phyloP scores from a whole-genome alignment of 345 rosid species.

The Salix dunnii region DNA sequence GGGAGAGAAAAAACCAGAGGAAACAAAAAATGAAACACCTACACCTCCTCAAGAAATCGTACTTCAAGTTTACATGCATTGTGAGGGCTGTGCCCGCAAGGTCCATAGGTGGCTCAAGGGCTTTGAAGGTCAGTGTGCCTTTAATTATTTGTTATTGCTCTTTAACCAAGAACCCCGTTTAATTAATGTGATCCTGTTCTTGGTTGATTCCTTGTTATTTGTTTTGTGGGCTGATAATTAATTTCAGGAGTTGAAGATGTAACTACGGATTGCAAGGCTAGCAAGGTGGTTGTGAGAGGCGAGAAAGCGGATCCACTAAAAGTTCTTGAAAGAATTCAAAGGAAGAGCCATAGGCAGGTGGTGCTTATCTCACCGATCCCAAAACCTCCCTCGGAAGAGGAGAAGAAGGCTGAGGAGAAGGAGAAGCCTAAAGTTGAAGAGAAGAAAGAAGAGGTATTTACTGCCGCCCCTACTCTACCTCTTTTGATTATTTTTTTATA shows the following conservation, averaged over 20 bases:
- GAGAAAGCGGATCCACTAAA: conserved; percentile 86
- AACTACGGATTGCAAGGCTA: conserved; percentile 65
- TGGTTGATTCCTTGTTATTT: not conserved
- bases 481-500: not conserved
- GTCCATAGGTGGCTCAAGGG: conserved; percentile 71
- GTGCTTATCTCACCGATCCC: conserved; percentile 89
- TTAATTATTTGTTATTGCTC: not conserved
- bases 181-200: not conserved
- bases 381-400: conserved; percentile 58
- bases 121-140: conserved; percentile 54
- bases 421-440: conserved; percentile 55
- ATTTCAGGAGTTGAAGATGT: conserved; percentile 81
- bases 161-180: not conserved
- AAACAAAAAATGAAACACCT: conserved; percentile 38
- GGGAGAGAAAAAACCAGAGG: conserved; percentile 41
- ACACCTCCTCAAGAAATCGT: conserved; percentile 68
- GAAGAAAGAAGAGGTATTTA: conserved; percentile 71
- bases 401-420: conserved; percentile 45
- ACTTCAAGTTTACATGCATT: conserved; percentile 86
- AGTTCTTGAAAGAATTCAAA: conserved; percentile 72
- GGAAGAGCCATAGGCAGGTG: conserved; percentile 77
- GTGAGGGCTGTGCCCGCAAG: conserved; percentile 95
- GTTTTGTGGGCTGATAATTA: not conserved
- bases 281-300: conserved; percentile 90
- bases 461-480: not conserved